phyloP scores from a whole-genome alignment of 768 basidiomycete species.

The Chlorophyllum brunneum region DNA sequence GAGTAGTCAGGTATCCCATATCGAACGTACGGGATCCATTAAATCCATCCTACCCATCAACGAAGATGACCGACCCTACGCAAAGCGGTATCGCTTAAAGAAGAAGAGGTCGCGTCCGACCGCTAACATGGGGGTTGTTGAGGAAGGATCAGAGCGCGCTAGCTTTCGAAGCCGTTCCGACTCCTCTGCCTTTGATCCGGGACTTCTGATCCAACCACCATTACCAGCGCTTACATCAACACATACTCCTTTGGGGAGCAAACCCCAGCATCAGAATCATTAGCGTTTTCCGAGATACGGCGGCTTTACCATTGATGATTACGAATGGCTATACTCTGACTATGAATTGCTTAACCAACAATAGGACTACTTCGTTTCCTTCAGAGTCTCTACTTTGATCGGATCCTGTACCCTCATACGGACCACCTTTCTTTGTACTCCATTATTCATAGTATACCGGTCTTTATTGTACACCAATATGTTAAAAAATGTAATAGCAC shows the following conservation, averaged over 20 bases:
- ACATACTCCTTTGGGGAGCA: too few relatives aligned
- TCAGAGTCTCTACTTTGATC: too few relatives aligned
- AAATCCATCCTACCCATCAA: constrained; percentile 1
- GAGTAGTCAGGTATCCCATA: constrained; percentile 6
- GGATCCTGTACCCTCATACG: too few relatives aligned
- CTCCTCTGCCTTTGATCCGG: neutral
- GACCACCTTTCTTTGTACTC: too few relatives aligned
- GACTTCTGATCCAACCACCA: neutral
- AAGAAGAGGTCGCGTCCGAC: neutral
- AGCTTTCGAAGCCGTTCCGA: neutral
- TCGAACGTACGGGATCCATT: constrained; percentile 12
- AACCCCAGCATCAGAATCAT: too few relatives aligned
- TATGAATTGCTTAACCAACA: too few relatives aligned
- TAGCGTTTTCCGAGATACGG: too few relatives aligned
- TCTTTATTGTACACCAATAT: too few relatives aligned
- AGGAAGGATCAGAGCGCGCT: neutral
- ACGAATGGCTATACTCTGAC: too few relatives aligned
- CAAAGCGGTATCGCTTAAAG: constrained; percentile 4
- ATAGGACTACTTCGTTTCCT: too few relatives aligned
- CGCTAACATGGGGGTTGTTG: neutral
- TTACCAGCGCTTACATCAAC: neutral
- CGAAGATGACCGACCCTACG: neutral
- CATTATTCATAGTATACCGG: too few relatives aligned
- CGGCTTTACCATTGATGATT: neutral
- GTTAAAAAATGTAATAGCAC: too few relatives aligned